These are phyloP conservation scores for Nannochloropsis gaditana DNA, from an alignment of 108 stramenopile species.

Conservation along the genomic window DNA sequence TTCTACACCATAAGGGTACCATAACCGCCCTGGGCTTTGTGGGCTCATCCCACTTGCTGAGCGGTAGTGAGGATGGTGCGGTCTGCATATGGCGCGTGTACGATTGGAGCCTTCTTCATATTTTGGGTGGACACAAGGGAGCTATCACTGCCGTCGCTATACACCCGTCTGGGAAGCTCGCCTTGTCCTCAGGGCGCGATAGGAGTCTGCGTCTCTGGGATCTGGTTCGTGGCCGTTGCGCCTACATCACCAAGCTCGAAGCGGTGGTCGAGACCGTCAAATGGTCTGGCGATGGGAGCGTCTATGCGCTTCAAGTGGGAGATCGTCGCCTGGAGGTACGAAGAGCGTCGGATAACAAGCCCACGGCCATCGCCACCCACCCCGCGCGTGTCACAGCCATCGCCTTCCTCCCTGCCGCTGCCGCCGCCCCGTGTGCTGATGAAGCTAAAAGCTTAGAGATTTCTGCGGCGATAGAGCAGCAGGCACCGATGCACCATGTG, in stretches of 20 bases:
- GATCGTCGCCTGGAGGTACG: background rate
- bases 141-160: conserved; percentile 40
- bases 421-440: background rate
- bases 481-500: background rate
- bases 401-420: background rate
- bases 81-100: conserved; percentile 52
- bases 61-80: conserved; percentile 48
- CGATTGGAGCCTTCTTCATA: conserved; percentile 52
- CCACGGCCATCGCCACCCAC: background rate
- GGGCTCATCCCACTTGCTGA: conserved; percentile 50
- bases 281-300: conserved; percentile 42
- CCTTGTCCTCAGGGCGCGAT: conserved; percentile 38
- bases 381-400: background rate
- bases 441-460: background rate
- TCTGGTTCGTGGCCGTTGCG: conserved; percentile 46
- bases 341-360: conserved; percentile 1
- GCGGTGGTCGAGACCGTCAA: conserved; percentile 36
- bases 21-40: conserved; percentile 51
- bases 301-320: background rate
- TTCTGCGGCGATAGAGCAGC: background rate
- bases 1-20: conserved; percentile 49
- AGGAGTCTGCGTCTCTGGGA: conserved; percentile 53
- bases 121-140: conserved; percentile 52
- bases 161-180: conserved; percentile 49
- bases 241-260: conserved; percentile 43